A percentile compares a stretch with the other conserved stretches of the same genome.
phyloP scores from a whole-genome alignment of 768 basidiomycete species.

The Fistulinella prunicolor region DNA sequence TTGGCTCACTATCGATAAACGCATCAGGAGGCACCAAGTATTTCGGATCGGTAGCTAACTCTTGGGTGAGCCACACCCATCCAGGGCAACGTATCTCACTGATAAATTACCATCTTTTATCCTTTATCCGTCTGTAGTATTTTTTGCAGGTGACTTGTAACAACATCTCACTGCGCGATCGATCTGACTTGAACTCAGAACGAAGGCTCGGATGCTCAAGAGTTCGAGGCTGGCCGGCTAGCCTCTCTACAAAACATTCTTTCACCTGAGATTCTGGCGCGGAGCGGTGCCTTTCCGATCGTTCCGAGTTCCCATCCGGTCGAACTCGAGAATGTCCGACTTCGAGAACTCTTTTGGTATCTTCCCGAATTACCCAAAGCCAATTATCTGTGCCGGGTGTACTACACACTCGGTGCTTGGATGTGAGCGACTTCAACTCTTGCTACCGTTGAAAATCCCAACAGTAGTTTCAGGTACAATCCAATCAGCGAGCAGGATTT shows the following conservation, averaged over 20 bases:
- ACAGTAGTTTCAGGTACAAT: constrained; percentile 50
- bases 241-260: constrained; percentile 52
- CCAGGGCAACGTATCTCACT: background rate
- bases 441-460: constrained; percentile 7
- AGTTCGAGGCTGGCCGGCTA: constrained; percentile 44
- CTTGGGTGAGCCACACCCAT: constrained; percentile 48
- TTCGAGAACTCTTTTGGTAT: constrained; percentile 65
- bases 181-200: constrained; percentile 41
- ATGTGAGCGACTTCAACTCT: constrained; percentile 45
- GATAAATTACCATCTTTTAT: constrained; percentile 10
- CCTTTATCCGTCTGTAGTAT: constrained; percentile 43
- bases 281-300: constrained; percentile 67
- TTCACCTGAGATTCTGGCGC: constrained; percentile 58
- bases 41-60: constrained; percentile 73
- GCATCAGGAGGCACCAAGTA: constrained; percentile 72
- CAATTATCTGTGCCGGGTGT: constrained; percentile 56
- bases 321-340: constrained; percentile 42
- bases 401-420: constrained; percentile 66
- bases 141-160: constrained; percentile 58
- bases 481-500: constrained; percentile 60
- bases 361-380: constrained; percentile 62
- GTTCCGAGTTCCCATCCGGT: constrained; percentile 39
- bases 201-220: constrained; percentile 55
- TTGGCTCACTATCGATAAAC: constrained; percentile 74
- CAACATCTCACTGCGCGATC: background rate